Percentiles rank a stretch among this genome's conserved stretches.
Conservation (phyloP, 345 rosid species). For the Boechera stricta region DNA sequence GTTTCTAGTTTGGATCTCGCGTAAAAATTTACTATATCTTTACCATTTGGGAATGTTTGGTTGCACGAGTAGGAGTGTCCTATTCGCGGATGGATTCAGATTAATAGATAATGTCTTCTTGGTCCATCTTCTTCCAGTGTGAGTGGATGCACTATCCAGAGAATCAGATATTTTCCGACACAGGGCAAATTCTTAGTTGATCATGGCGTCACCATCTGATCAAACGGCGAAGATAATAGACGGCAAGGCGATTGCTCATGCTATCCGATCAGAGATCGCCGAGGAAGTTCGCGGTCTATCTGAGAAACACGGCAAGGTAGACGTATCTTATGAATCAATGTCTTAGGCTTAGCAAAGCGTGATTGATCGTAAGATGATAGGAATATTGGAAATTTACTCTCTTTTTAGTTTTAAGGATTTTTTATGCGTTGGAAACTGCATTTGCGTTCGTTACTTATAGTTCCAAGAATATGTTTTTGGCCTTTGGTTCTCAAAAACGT, state of each 20-base stretch:
- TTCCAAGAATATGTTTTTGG: background rate
- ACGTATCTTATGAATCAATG: background rate
- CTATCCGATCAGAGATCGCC: conserved; percentile 83
- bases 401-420: conserved; percentile 1
- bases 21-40: background rate
- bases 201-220: conserved; percentile 63
- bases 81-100: conserved; percentile 24
- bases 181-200: no score
- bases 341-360: background rate
- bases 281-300: conserved; percentile 67
- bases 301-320: conserved; percentile 75
- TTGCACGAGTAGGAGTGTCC: conserved; percentile 14
- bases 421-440: background rate
- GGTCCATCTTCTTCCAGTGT: background rate
- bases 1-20: background rate
- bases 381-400: background rate
- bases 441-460: background rate
- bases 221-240: conserved; percentile 68
- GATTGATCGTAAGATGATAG: conserved; percentile 6
- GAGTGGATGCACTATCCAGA: conserved; percentile 15
- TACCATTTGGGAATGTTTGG: conserved; percentile 26
- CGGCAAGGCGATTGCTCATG: conserved; percentile 77
- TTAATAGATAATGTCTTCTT: background rate
- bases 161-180: conserved; percentile 12
- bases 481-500: background rate